These are phyloP conservation scores for Solanum hybrid DNA, from an alignment of 305 asterid species.

Conservation along the genomic window DNA sequence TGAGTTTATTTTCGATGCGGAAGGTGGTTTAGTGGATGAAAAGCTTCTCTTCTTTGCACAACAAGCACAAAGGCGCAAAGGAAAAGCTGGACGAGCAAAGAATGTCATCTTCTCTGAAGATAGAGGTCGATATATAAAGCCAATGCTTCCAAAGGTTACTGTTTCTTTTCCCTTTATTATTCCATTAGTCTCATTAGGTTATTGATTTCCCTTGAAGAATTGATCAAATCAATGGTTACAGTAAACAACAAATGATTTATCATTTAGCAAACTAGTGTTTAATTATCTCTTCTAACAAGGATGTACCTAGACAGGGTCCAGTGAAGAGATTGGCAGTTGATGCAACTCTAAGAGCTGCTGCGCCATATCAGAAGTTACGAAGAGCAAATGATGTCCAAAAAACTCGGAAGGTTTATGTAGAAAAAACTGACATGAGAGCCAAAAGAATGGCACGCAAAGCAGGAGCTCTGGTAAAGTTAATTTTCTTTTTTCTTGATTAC, in stretches of 20 bases:
- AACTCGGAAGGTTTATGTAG: constrained; percentile 73
- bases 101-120: constrained; percentile 97
- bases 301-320: constrained; percentile 65
- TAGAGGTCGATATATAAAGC: constrained; percentile 94
- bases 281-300: constrained; percentile 14
- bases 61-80: constrained; percentile 84
- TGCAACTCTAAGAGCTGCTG: constrained; percentile 99
- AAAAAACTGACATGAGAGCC: constrained; percentile 96
- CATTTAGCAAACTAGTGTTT: background rate
- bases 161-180: constrained; percentile 9
- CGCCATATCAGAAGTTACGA: constrained; percentile 95
- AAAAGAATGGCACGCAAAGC: constrained; percentile 99
- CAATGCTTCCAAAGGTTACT: constrained; percentile 96
- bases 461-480: constrained; percentile 86
- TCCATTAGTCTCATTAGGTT: background rate
- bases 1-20: constrained; percentile 95
- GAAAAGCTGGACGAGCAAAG: constrained; percentile 99
- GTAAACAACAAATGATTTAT: background rate
- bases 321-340: constrained; percentile 97
- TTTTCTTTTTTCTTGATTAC: constrained; percentile 1
- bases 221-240: background rate
- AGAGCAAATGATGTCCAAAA: constrained; percentile 76
- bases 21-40: constrained; percentile 93
- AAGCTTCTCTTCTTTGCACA: constrained; percentile 99
- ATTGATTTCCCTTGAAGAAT: constrained; percentile 12